Evolutionary conservation across 805 yeast genomes (phyloP), one percentile per base, ranked within the genome.

Genomic region (Kregervanrija pseudodelftensis): DNA sequence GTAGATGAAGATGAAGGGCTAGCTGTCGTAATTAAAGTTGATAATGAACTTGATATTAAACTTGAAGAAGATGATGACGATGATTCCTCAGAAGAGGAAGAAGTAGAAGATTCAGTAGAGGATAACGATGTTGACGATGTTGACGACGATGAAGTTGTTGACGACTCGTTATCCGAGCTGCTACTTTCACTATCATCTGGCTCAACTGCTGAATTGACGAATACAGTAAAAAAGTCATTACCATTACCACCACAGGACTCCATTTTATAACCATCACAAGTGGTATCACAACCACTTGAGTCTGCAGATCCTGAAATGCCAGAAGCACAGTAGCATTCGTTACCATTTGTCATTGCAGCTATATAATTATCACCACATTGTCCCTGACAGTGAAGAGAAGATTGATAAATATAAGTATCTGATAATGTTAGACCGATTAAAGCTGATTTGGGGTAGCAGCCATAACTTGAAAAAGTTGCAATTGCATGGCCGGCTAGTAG

Each of bases 261-360:
- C 8, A 53, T 43, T 5, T 78, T 76, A 63, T 76, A 87, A 8
- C 89, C 95, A 13, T 61, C 54, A 61, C 95, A 87, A 5, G 59
- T 41, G 1, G 52, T 48, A 39, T 58, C 50, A 63, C 90, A 83
- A 13, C 61, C 49, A 37, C 61, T 53, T n/a, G 64, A 40, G 8
- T 44, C 32, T 16, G 48, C 50, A 5, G 52, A 53, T 8, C 61
- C 44, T 5, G 78, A 70, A 11, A 65, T 45, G 0, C 64, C 50
- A 55, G 72, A 64, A 17, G 89, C 90, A 60, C 95, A 86, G 57
- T 72, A 84, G 60, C 95, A 86, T 15, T 64, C 56, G 17, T 67
- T 53, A 5, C 87, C 85, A 45, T 70, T 60, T 4, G 70, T 57
- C 33, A 76, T 54, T 14, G 77, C 77, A 50, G 65, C 65, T 4